Base-by-base conservation (phyloP, 768 basidiomycete species). In the Nidula microcarpa region DNA sequence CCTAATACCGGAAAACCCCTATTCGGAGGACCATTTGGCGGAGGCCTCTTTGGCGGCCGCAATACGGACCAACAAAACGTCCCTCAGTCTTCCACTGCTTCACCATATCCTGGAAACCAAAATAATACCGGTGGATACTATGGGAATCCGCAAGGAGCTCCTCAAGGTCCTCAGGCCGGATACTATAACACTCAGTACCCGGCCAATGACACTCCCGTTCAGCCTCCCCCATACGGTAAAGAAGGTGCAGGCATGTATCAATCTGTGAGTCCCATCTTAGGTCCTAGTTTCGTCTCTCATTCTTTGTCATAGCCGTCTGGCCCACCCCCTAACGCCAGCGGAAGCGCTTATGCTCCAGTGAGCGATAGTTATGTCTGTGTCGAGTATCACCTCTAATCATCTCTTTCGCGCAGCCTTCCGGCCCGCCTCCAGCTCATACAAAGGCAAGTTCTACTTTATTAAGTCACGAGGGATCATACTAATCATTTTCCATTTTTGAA, bases 181-280 rank as follows among this genome's bases (percentile, higher is more conserved):
- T 5, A 11, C 39, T 43, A 37, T 35, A 52, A 48, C 36, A 33
- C 44, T 5, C 51, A 50, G 18, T 52, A 57, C 14, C 43, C 47
- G 32, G 36, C 47, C 37, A 54, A 47, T 9, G 33, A 52, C 9
- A 47, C 43, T 3, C 43, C 53, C 10, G 33, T 39, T 14, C 49
- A 52, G 6, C 54, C 57, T 10, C 57, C 57, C 23, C 43, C 57
- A 5, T 58, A 58, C 45, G 51, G 52, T 14, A 55, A 58, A 30
- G 57, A 48, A 18, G 49, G 33, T 14, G 47, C 47, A 16, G 45
- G 49, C 23, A 30, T 4, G 33, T 49, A 49, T 49, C 8, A 8
- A 13, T 33, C 47, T 49, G 47, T 49, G 8, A 34, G 47, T 49
- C 16, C 39, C 39, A 41, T 41, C 16, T 41, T 16, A 11, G 4